phyloP scores from a whole-genome alignment of 345 rosid genomes.

The Bretschneidera sinensis region DNA sequence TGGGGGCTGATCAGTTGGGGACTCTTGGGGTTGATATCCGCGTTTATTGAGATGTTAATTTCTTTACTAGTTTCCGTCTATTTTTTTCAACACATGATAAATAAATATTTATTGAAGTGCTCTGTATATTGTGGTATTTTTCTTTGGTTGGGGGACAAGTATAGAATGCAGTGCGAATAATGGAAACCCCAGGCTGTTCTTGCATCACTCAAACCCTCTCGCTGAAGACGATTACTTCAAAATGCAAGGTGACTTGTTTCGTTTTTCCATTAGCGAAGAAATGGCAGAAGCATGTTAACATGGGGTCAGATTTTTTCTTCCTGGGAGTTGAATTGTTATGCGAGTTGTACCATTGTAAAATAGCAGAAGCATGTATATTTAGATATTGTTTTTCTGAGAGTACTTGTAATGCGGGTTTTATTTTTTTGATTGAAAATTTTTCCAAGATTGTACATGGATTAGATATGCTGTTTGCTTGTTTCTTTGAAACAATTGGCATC shows the following conservation, averaged over 20 bases:
- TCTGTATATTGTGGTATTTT: slow-evolving; percentile 1
- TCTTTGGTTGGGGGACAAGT: slow-evolving; percentile 3
- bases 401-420: too few species aligned
- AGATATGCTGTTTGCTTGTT: neutral
- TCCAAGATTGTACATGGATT: slow-evolving; percentile 7
- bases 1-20: slow-evolving; percentile 16
- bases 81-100: too few species aligned
- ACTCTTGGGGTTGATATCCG: slow-evolving; percentile 25
- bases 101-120: neutral
- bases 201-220: too few species aligned
- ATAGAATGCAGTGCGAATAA: slow-evolving; percentile 1
- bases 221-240: too few species aligned
- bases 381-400: neutral
- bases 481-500: too few species aligned
- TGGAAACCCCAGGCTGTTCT: too few species aligned
- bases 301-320: neutral
- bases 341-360: too few species aligned
- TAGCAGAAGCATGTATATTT: too few species aligned
- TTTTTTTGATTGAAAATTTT: too few species aligned
- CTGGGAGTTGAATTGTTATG: neutral
- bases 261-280: slow-evolving; percentile 8
- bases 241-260: neutral
- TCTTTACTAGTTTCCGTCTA: too few species aligned
- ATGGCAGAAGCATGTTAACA: neutral
- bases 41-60: slow-evolving; percentile 20